Conservation (phyloP, 2,329 filamentous ascomycete genomes). For the Aspergillus puulaauensis region DNA sequence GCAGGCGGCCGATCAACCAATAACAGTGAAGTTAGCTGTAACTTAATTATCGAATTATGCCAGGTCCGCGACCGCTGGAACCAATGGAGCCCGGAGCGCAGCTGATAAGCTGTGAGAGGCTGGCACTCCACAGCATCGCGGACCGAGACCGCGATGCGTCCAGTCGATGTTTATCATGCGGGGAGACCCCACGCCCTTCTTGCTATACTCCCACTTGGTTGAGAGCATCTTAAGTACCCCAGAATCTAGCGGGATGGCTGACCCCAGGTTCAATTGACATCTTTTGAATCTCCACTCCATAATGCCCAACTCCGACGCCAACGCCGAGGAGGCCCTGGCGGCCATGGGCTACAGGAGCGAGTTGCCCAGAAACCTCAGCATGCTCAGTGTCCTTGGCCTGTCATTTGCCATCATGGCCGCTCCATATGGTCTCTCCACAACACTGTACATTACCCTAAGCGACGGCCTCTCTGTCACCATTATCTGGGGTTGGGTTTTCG, state of each 20-base stretch:
- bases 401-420: slow-evolving; percentile 75
- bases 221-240: no score
- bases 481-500: slow-evolving; percentile 68
- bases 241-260: no score
- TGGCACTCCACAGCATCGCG: no score
- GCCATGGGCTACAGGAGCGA: slow-evolving; percentile 69
- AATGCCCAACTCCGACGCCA: slow-evolving; percentile 28
- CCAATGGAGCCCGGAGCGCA: no score
- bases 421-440: slow-evolving; percentile 67
- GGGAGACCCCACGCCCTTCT: no score
- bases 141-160: no score
- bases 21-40: no score
- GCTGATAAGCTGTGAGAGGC: no score
- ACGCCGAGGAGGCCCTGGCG: slow-evolving; percentile 60
- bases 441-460: slow-evolving; percentile 66
- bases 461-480: slow-evolving; percentile 70
- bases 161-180: no score
- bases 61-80: no score
- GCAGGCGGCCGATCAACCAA: no score
- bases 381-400: slow-evolving; percentile 68
- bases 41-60: no score
- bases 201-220: rapidly evolving
- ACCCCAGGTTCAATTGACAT: background rate
- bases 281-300: background rate
- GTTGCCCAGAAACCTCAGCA: slow-evolving; percentile 64